Conservation (phyloP, 495 filamentous ascomycete species). For the Aspergillus avenaceus region DNA sequence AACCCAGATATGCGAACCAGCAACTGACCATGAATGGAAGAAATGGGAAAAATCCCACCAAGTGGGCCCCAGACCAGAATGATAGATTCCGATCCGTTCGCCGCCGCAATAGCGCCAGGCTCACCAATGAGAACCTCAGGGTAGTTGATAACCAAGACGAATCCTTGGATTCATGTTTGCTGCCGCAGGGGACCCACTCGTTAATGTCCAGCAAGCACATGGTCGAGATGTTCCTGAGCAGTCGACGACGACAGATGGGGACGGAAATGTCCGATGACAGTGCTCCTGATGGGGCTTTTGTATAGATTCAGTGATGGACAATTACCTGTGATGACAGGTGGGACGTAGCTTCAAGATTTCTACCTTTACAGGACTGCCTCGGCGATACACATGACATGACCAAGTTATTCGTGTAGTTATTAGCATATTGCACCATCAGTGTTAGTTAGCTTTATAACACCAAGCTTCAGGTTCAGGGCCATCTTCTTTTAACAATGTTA, state of each 20-base stretch:
- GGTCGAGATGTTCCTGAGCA: constrained; percentile 58
- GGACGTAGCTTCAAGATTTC: too few species aligned
- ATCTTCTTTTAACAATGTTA: too few species aligned
- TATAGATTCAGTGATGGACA: constrained; percentile 12
- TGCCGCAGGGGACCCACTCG: constrained; percentile 19
- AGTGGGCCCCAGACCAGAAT: constrained; percentile 29
- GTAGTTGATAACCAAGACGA: constrained; percentile 21
- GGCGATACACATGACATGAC: neutral
- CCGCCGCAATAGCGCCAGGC: constrained; percentile 17
- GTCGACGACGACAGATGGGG: constrained; percentile 43
- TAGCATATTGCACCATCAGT: neutral
- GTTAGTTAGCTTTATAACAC: neutral
- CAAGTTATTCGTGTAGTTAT: neutral
- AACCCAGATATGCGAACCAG: constrained; percentile 13
- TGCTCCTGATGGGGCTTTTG: constrained; percentile 22
- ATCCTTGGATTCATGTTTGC: constrained; percentile 17
- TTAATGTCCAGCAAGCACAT: constrained; percentile 51
- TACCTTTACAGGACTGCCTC: neutral
- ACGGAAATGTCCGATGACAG: constrained; percentile 16
- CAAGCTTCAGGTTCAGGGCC: too few species aligned
- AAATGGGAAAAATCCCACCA: constrained; percentile 28
- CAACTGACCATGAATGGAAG: constrained; percentile 28
- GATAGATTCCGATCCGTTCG: constrained; percentile 31
- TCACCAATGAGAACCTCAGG: constrained; percentile 30
- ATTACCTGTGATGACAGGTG: too few species aligned